Conservation (phyloP, 163 green algal species). For the Botryococcus braunii region DNA sequence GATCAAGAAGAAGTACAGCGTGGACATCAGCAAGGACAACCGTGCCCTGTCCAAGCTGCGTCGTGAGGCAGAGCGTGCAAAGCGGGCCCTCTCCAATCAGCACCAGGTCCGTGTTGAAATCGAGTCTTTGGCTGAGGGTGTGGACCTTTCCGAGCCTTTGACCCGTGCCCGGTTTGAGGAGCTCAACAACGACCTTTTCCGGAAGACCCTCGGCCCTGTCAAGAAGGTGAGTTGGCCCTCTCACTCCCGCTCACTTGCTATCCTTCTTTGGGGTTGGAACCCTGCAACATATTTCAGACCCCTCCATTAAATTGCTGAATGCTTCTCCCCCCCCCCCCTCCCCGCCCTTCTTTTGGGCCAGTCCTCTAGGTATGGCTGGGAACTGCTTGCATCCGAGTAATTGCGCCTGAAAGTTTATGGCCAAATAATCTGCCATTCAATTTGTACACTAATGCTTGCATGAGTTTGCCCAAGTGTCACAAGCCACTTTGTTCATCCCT, state of each 20-base stretch:
- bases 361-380: no score
- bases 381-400: no score
- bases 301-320: no score
- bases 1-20: conserved; percentile 79
- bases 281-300: no score
- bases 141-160: conserved; percentile 84
- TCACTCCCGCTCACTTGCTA: no score
- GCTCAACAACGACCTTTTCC: conserved; percentile 97
- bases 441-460: no score
- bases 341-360: neutral
- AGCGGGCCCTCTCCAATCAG: conserved; percentile 90
- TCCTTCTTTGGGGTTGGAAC: no score
- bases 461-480: no score
- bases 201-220: conserved; percentile 93
- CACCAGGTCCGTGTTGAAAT: conserved; percentile 92
- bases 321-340: no score
- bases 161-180: conserved; percentile 98
- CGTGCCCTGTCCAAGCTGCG: conserved; percentile 90
- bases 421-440: no score
- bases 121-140: conserved; percentile 74
- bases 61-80: conserved; percentile 93
- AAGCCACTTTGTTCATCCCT: no score
- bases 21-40: conserved; percentile 81
- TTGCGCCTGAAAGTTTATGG: no score
- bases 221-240: conserved; percentile 66